Evolutionary conservation across 345 rosid genomes (phyloP), one percentile per base, ranked within the genome.

Genomic region (Syzygium aqueum): DNA sequence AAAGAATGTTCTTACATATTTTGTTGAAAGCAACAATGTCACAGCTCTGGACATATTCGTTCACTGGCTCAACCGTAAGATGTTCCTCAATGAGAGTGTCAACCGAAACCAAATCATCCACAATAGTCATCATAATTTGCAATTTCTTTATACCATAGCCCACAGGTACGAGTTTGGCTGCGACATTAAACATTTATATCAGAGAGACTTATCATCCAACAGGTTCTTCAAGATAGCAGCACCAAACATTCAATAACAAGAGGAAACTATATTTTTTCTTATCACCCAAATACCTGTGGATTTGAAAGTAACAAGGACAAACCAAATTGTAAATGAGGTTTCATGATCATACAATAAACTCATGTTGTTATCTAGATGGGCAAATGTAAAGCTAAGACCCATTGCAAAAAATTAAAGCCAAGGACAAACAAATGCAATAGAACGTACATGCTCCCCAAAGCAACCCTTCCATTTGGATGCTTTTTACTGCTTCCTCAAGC

Each of bases 1-100:
- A 73, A 37, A 37, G 49, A 28, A 61, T 22, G 23, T 51, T 43
- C 89, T 84, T 84, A 82, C 93, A 92, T 84, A 92, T 92, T 85
- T 92, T 92, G 89, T 92, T 92, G 92, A 92, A 92, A 51, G 94
- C 94, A 30, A 91, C 92, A 52, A 92, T 92, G 65, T 92, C 93
- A 49, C 94, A 92, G 88, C 94, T 91, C 90, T 91, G 94, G 87
- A 91, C 93, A 51, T 87, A 84, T 67, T 92, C 94, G 1, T 92
- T 91, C 27, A 92, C 50, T 19, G 94, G 94, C 52, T 92, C 94
- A n/a, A 7, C 91, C 0, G 91, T 92, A 37, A 92, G 90, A 16
- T 37, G 50, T 21, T 92, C 94, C 90, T 92, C 93, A 51, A 92
- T 86, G 52, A 92, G 92, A 37, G n/a, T 51, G 87, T 92, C 94